Evolutionary conservation across 352 stramenopile genomes (phyloP).

Genomic region (Phytophthora tentaculata): DNA sequence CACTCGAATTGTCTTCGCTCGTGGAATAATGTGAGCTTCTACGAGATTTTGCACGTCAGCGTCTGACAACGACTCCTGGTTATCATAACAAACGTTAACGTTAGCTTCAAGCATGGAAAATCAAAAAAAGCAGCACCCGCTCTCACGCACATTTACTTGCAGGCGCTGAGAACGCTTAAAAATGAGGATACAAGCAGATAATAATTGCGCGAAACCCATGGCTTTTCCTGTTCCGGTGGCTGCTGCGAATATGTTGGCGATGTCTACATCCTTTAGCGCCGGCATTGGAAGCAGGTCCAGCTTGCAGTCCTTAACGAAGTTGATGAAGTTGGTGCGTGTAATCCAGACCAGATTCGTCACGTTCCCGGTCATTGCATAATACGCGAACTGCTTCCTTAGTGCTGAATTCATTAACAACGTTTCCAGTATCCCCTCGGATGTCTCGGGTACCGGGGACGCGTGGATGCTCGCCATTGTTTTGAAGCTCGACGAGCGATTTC

Average conservation of each 20-base stretch:
- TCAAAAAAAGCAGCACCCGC: no score
- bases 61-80: slow-evolving; percentile 18
- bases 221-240: slow-evolving; percentile 36
- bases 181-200: slow-evolving; percentile 55
- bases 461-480: slow-evolving; percentile 4
- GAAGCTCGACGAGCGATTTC: background rate
- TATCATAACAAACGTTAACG: slow-evolving; percentile 5
- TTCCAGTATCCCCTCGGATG: slow-evolving; percentile 28
- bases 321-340: slow-evolving; percentile 61
- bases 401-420: slow-evolving; percentile 56
- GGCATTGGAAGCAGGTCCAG: slow-evolving; percentile 44
- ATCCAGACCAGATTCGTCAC: slow-evolving; percentile 75
- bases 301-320: slow-evolving; percentile 68
- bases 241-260: slow-evolving; percentile 57
- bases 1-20: slow-evolving; percentile 59
- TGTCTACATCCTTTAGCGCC: slow-evolving; percentile 58
- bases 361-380: slow-evolving; percentile 68
- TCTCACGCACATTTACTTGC: slow-evolving; percentile 23
- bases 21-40: slow-evolving; percentile 54
- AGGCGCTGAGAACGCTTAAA: slow-evolving; percentile 40
- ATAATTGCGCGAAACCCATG: slow-evolving; percentile 64
- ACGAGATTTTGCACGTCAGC: slow-evolving; percentile 53
- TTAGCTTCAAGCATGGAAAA: slow-evolving; percentile 1
- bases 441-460: slow-evolving; percentile 3
- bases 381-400: slow-evolving; percentile 69